Percentiles rank a stretch among this genome's conserved stretches.
Conservation (phyloP, 768 basidiomycete genomes). For the Psilocybe subaeruginosa region DNA sequence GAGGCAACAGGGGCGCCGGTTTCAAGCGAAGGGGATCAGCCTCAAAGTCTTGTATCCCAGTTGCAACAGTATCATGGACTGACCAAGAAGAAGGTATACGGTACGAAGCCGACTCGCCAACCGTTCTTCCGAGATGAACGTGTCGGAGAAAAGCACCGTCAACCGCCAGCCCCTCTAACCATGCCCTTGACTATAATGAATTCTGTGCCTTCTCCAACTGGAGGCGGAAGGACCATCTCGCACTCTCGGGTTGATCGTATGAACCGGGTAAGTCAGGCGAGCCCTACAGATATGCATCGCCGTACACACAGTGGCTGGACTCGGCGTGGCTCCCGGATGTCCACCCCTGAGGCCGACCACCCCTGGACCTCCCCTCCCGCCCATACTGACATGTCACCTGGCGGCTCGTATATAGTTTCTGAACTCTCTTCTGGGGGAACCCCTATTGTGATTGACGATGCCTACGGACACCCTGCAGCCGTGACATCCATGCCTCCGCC, state of each 20-base stretch:
- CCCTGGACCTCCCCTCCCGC: conserved; percentile 16
- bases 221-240: conserved; percentile 34
- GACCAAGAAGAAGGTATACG: conserved; percentile 71
- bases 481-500: conserved; percentile 9
- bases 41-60: conserved; percentile 60
- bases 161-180: conserved; percentile 28
- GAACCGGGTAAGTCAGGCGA: conserved; percentile 34
- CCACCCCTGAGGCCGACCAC: conserved; percentile 38
- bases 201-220: conserved; percentile 19
- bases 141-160: conserved; percentile 30
- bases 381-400: conserved; percentile 13
- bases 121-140: conserved; percentile 61
- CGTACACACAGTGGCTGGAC: conserved; percentile 31
- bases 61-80: conserved; percentile 71
- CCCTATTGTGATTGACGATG: conserved; percentile 21
- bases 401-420: conserved; percentile 20
- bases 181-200: conserved; percentile 25
- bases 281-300: conserved; percentile 34
- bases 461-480: conserved; percentile 11
- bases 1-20: conserved; percentile 14
- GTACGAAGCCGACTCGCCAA: conserved; percentile 47
- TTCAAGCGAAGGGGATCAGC: conserved; percentile 26
- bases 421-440: conserved; percentile 20
- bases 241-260: conserved; percentile 38
- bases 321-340: conserved; percentile 35